Percentiles rank a stretch among this genome's conserved stretches.
Conservation (phyloP, 768 basidiomycete genomes). For the Lanmaoa pseudosensibilis region DNA sequence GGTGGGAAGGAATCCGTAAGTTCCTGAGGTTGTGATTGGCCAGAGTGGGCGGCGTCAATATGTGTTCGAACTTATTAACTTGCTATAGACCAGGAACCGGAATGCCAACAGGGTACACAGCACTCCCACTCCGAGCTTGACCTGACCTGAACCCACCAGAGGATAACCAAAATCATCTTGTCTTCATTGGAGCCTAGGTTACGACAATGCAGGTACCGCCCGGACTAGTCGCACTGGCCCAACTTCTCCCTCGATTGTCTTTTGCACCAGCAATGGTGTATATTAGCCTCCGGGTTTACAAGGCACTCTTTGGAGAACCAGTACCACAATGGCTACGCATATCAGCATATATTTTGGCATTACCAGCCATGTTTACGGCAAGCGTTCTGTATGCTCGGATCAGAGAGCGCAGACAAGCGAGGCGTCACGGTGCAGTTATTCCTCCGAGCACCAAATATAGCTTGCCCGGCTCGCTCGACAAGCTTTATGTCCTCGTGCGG, state of each 20-base stretch:
- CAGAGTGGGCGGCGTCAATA: too few species aligned
- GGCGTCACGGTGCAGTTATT: conserved; percentile 45
- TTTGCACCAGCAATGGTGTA: conserved; percentile 19
- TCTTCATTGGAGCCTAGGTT: too few species aligned
- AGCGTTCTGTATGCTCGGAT: conserved; percentile 44
- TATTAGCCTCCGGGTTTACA: conserved; percentile 12
- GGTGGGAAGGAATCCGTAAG: too few species aligned
- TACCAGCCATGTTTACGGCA: conserved; percentile 23
- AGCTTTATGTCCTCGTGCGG: conserved; percentile 39
- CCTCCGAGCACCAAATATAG: conserved; percentile 41
- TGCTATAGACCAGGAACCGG: too few species aligned
- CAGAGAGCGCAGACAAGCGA: conserved; percentile 43
- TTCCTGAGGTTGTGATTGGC: too few species aligned
- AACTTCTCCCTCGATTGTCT: conserved; percentile 28
- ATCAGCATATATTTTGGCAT: conserved; percentile 22
- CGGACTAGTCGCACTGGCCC: conserved; percentile 33
- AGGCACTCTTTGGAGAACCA: background rate
- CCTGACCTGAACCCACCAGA: too few species aligned
- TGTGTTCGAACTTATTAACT: too few species aligned
- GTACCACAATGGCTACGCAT: conserved; percentile 14
- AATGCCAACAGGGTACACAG: too few species aligned
- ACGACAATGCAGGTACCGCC: conserved; percentile 26
- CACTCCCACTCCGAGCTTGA: too few species aligned
- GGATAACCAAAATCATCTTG: too few species aligned
- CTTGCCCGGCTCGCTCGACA: conserved; percentile 47